phyloP scores from a whole-genome alignment of 352 stramenopile species.

The Phytophthora europaea region DNA sequence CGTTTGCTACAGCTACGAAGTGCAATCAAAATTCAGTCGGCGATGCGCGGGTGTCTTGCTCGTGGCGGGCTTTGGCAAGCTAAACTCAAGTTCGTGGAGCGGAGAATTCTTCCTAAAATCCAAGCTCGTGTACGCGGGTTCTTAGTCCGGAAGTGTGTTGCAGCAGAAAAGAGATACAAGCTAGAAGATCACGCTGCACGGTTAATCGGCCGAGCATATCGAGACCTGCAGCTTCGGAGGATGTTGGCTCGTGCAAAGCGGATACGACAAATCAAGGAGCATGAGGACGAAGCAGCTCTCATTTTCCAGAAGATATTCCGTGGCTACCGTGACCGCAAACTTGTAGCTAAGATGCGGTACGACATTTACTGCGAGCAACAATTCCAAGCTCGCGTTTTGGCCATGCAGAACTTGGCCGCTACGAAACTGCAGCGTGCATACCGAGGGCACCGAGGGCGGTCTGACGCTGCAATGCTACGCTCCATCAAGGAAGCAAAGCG shows the following conservation, averaged over 20 bases:
- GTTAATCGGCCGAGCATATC: conserved; percentile 62
- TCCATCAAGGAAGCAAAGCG: conserved; percentile 57
- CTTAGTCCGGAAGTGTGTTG: conserved; percentile 62
- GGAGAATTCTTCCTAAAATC: conserved; percentile 72
- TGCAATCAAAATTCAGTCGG: conserved; percentile 80
- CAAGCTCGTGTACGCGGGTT: conserved; percentile 88
- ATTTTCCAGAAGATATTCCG: conserved; percentile 85
- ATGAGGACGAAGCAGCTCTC: conserved; percentile 68
- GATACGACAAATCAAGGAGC: conserved; percentile 60
- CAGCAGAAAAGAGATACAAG: conserved; percentile 34
- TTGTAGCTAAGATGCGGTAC: conserved; percentile 56
- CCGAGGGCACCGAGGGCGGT: conserved; percentile 67
- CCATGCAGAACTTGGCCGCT: conserved; percentile 69
- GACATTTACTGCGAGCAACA: conserved; percentile 55
- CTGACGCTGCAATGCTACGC: conserved; percentile 56
- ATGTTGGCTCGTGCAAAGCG: conserved; percentile 60
- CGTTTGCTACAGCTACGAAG: conserved; percentile 53
- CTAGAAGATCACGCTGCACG: conserved; percentile 46
- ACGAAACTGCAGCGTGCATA: conserved; percentile 82
- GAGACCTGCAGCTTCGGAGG: conserved; percentile 60
- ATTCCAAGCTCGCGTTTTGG: conserved; percentile 57
- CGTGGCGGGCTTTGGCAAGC: conserved; percentile 78
- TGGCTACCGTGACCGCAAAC: conserved; percentile 62
- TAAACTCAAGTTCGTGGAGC: conserved; percentile 76
- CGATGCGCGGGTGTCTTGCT: conserved; percentile 83